Conservation (phyloP, 257 asterid species). For the Striga asiatica region DNA sequence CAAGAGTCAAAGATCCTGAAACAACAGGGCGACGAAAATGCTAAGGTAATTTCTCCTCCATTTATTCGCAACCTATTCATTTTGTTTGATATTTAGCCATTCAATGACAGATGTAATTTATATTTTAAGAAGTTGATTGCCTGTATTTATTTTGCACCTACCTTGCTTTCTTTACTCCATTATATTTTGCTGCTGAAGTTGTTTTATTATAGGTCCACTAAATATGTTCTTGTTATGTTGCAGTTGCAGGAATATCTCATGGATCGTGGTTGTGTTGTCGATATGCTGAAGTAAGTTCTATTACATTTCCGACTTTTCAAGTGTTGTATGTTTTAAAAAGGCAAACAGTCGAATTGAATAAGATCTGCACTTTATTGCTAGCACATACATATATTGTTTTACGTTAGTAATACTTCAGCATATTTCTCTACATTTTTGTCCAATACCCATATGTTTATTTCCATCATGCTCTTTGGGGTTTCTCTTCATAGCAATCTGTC, state of each 20-base stretch:
- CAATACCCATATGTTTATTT: too few relatives aligned
- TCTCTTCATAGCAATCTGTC: too few relatives aligned
- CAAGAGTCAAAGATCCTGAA: conserved; percentile 51
- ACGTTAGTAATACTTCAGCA: too few relatives aligned
- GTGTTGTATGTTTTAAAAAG: too few relatives aligned
- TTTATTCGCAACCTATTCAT: neutral
- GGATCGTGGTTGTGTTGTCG: conserved; percentile 70
- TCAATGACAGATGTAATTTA: neutral
- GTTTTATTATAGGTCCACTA: neutral
- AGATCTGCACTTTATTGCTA: too few relatives aligned
- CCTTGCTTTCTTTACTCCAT: neutral
- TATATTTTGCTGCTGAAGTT: neutral
- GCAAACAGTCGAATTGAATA: too few relatives aligned
- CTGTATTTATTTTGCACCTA: neutral
- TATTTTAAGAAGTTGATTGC: neutral
- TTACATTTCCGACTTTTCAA: conserved; percentile 1
- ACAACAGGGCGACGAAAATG: conserved; percentile 70
- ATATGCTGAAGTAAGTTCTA: conserved; percentile 64
- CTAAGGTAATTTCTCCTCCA: conserved; percentile 35
- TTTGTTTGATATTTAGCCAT: neutral
- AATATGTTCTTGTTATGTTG: conserved; percentile 16
- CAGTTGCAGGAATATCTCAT: conserved; percentile 70
- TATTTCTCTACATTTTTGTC: too few relatives aligned
- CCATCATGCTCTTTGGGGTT: too few relatives aligned
- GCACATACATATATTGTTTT: too few relatives aligned